Evolutionary conservation across 2,329 filamentous ascomycete genomes (phyloP), one percentile per base, ranked within the genome.

Genomic region (Lachnellula arida): DNA sequence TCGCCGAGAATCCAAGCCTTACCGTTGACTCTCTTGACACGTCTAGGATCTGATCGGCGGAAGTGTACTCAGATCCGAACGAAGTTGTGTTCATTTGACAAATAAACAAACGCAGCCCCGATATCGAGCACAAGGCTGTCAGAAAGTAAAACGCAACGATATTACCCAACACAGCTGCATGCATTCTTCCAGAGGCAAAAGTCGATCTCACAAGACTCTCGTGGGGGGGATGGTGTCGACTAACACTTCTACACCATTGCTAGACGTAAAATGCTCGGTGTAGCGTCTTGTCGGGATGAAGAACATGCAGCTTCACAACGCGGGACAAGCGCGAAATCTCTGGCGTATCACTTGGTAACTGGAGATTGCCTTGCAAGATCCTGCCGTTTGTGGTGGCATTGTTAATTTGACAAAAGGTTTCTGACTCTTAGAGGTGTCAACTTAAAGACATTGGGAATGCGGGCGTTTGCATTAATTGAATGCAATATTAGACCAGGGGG

Each of bases 391-490:
- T 32, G 19, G 19, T 22, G 19, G 42, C 42, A 44, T 12, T 12
- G 22, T 2, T 22, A 22, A 22, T 22, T 22, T 22, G 6, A 44
- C 15, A 37, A 44, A 34, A 32, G 9, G 3, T 40, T 25, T 46
- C 14, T 12, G 25, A 37, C 6, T 46, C 8, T 17, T 19, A 22
- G 49, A 54, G 52, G 39, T 43, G 37, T 59, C 51, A 57, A 57
- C 35, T 51, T 56, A 42, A 51, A 57, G 54, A 51, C 12, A 34
- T 19, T 42, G 23, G 49, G 32, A 52, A 47, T 22, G 25, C 53
- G 54, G 54, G 43, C 37, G 23, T 40, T 44, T 56, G 49, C 54
- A 56, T 56, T 48, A 19, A 47, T 48, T 52, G 19, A 6, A 49
- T 51, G 43, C 32, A 47, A 51, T 51, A 51, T 34, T 32, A 14